Evolutionary conservation across 2,329 filamentous ascomycete genomes (phyloP), one percentile per base, ranked within the genome.

Genomic region (Alternaria sp.): DNA sequence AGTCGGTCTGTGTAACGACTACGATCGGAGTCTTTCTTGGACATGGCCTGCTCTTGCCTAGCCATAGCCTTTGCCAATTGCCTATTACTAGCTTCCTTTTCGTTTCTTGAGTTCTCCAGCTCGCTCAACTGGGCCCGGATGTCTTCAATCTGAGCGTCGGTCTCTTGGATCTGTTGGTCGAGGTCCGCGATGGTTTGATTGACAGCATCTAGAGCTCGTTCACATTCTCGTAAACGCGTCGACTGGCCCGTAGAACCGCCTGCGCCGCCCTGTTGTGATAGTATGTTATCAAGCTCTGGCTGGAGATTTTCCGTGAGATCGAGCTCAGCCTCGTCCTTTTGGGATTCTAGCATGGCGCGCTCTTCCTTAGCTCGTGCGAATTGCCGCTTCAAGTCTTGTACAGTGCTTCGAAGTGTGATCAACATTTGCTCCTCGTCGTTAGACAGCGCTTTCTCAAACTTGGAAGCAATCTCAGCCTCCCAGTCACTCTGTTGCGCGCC

Each of bases 381-480:
- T 72, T 94, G 88, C 68, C 88, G 90, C 66, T 92, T 89, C 47
- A 98, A 82, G 45, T 91, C 88, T 72, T 94, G 92, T 7, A 93
- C 89, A 12, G 86, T 86, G 5, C 83, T 82, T 61, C 88, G 90
- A 10, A 97, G 86, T 33, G 85, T 85, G 65, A 96, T 91, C 5
- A 99, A 85, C 73, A 92, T 90, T 44, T 86, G 84, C 79, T 98
- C 95, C 80, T 99, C 96, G n/a, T 90, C 88, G 8, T 87, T 83
- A 10, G 90, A 92, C 53, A 99, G 85, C 12, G 91, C 91, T 81
- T 97, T 97, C 83, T 97, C 96, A 83, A 98, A 99, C 23, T 96
- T 91, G 1, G 93, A 92, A 15, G 86, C 86, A 60, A 97, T 81
- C 78, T 99, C 96, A 3, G 89, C 86, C 78, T 97, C 90, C 76